A percentile compares a stretch with the other conserved stretches of the same genome.
Conservation (phyloP, 176 grass and related monocot species). For the sorghum (Sorghum bicolor) region DNA sequence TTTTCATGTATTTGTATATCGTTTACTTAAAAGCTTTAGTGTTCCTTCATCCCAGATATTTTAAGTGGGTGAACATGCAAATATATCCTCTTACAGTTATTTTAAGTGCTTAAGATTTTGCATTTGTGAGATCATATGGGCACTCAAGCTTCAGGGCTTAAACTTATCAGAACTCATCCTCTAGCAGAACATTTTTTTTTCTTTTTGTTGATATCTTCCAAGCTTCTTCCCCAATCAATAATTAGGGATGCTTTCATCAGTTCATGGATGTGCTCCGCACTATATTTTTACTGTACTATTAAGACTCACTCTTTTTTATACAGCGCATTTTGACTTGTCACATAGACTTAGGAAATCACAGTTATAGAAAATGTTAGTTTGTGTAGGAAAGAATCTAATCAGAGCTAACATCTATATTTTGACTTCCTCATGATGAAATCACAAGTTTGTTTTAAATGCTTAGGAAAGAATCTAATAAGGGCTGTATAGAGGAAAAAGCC, state of each 20-base stretch:
- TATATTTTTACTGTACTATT: background rate
- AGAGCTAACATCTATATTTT: too few relatives aligned
- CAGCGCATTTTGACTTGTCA: background rate
- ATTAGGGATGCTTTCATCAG: background rate
- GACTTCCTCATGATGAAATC: too few relatives aligned
- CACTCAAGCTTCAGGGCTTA: conserved; percentile 3
- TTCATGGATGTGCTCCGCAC: background rate
- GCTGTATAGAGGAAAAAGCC: background rate
- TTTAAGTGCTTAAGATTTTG: conserved; percentile 14
- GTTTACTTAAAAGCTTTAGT: background rate
- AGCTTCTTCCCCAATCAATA: background rate
- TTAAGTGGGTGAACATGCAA: background rate
- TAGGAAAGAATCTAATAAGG: background rate
- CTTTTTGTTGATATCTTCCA: background rate
- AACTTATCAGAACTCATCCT: conserved; percentile 4
- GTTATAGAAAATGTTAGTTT: background rate
- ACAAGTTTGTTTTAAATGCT: too few relatives aligned
- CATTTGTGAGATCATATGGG: conserved; percentile 13
- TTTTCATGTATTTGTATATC: conserved; percentile 18
- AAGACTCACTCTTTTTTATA: background rate
- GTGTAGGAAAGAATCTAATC: too few relatives aligned
- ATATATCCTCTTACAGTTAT: conserved; percentile 15
- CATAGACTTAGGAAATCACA: background rate
- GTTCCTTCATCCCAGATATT: background rate
- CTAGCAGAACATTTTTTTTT: background rate